These are phyloP conservation scores for Malus hybrid DNA, from an alignment of 331 rosid genomes.

Conservation along the genomic window DNA sequence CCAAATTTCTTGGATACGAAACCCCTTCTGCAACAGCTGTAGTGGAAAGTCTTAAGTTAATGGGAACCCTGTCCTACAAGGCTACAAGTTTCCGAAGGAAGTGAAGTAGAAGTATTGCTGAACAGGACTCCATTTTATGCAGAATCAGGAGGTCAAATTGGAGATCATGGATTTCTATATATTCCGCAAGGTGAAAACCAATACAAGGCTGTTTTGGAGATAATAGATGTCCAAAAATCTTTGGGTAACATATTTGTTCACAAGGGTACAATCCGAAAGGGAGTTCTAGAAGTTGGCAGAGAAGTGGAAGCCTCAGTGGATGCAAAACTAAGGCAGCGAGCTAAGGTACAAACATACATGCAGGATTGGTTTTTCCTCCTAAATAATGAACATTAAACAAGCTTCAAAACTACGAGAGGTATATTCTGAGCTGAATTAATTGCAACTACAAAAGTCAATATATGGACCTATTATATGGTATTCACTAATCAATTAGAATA, in stretches of 20 bases:
- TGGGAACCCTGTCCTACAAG: conserved; percentile 62
- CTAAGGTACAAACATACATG: conserved; percentile 44
- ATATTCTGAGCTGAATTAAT: conserved; percentile 12
- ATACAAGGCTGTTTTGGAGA: conserved; percentile 61
- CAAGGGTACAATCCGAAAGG: conserved; percentile 76
- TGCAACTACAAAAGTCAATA: conserved; percentile 2
- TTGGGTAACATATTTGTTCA: conserved; percentile 76
- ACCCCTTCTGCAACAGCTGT: conserved; percentile 64
- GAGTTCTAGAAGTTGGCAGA: conserved; percentile 79
- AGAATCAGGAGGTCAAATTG: conserved; percentile 97
- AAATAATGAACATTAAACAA: conserved; percentile 1
- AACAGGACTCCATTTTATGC: conserved; percentile 91
- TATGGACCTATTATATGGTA: neutral
- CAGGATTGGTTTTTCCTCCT: neutral
- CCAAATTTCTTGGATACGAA: conserved; percentile 86
- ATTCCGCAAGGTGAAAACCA: conserved; percentile 48
- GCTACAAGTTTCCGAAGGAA: conserved; percentile 61
- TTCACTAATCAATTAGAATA: neutral
- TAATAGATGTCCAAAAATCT: conserved; percentile 82
- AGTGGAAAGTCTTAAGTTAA: conserved; percentile 69
- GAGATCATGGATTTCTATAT: conserved; percentile 76
- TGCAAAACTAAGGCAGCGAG: conserved; percentile 76
- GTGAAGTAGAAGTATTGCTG: conserved; percentile 71
- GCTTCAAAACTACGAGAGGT: neutral
- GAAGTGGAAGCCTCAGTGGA: conserved; percentile 89